Conservation (phyloP, 2,329 filamentous ascomycete genomes). For the Talaromyces sp. region DNA sequence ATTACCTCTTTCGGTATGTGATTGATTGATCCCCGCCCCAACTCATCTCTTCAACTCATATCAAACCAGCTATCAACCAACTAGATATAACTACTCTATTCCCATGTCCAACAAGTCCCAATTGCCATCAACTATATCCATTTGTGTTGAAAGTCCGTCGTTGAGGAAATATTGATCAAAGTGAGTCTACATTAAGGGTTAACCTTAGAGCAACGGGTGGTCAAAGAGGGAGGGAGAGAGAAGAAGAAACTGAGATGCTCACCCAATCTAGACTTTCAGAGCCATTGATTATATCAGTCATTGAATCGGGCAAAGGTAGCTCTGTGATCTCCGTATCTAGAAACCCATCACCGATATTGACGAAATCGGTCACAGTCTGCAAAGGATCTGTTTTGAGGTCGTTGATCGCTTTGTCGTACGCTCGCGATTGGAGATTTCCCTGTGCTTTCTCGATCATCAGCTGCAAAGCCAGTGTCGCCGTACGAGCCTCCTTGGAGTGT, state of each 20-base stretch:
- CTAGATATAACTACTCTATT: neutral
- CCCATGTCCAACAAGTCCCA: neutral
- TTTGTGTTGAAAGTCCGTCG: neutral
- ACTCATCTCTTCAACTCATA: slow-evolving; percentile 1
- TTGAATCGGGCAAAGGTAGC: slow-evolving; percentile 14
- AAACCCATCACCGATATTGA: neutral
- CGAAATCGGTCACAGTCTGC: neutral
- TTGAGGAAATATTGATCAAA: slow-evolving; percentile 12
- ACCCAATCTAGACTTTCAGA: slow-evolving; percentile 18
- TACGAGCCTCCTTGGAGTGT: slow-evolving; percentile 12
- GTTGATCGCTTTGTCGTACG: neutral
- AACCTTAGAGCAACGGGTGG: neutral
- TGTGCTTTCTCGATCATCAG: slow-evolving; percentile 17
- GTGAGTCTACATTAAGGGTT: neutral
- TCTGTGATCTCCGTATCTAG: neutral
- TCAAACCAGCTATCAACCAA: slow-evolving; percentile 7
- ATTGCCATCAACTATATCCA: neutral
- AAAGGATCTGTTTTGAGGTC: neutral
- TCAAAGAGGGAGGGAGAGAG: neutral
- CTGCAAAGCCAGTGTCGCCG: slow-evolving; percentile 14
- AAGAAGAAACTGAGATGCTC: neutral
- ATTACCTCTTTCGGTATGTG: neutral
- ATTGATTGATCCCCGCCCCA: neutral
- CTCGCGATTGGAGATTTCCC: neutral
- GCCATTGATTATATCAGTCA: slow-evolving; percentile 19